These are phyloP conservation scores for Coemansia sp. DNA, from an alignment of 192 early-diverging fungal species.

Conservation along the genomic window DNA sequence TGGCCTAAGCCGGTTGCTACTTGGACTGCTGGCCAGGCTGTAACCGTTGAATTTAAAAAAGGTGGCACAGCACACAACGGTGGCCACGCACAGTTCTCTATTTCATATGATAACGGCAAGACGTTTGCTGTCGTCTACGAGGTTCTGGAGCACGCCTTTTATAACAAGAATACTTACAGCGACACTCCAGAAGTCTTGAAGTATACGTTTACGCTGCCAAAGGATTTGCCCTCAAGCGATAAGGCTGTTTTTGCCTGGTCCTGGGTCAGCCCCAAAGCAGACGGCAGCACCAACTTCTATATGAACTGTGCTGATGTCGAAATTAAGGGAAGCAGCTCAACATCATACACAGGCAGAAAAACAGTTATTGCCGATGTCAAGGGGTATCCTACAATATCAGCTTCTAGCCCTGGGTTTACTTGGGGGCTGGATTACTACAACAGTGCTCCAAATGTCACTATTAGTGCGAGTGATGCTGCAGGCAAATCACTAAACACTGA, in stretches of 20 bases:
- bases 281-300: constrained; percentile 56
- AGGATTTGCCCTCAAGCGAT: constrained; percentile 42
- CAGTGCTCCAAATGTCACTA: no score
- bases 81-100: constrained; percentile 67
- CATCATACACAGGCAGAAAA: constrained; percentile 11
- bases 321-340: constrained; percentile 9
- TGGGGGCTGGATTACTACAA: no score
- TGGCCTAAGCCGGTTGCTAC: constrained; percentile 59
- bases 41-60: constrained; percentile 46
- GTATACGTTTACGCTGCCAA: constrained; percentile 55
- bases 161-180: neutral
- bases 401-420: no score
- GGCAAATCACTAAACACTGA: constrained; percentile 12
- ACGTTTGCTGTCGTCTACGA: constrained; percentile 60
- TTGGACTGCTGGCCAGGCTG: constrained; percentile 51
- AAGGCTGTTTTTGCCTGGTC: constrained; percentile 59
- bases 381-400: constrained; percentile 14
- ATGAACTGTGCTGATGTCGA: constrained; percentile 53
- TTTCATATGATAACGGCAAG: constrained; percentile 60
- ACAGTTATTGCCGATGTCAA: constrained; percentile 18
- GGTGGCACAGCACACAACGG: constrained; percentile 58
- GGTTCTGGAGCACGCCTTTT: constrained; percentile 32
- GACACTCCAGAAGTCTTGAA: neutral
- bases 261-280: constrained; percentile 54
- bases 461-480: no score